Evolutionary conservation across 208 protist genomes (phyloP).

Genomic region (Trichomonas vaginalis): DNA sequence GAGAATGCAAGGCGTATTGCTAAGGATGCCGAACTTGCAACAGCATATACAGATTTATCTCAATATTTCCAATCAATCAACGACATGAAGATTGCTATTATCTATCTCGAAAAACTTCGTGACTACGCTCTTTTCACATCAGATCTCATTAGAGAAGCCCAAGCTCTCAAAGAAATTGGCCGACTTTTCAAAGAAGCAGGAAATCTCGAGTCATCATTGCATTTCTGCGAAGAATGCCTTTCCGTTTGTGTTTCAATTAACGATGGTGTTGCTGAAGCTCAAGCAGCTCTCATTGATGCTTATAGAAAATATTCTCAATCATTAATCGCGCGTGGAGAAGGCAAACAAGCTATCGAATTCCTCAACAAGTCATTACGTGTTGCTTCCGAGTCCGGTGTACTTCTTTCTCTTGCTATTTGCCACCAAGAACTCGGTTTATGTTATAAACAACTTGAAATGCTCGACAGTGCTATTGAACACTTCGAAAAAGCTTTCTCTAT

Average conservation of each 20-base stretch:
- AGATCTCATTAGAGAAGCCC: background rate
- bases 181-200: constrained; percentile 15
- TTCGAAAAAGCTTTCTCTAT: constrained; percentile 14
- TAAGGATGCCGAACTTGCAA: background rate
- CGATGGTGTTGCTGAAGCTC: background rate
- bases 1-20: background rate
- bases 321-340: background rate
- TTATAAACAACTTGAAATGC: constrained; percentile 1
- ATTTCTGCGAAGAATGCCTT: constrained; percentile 14
- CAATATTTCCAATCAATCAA: constrained; percentile 21
- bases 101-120: background rate
- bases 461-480: background rate
- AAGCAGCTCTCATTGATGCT: constrained; percentile 5
- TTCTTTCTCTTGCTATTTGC: background rate
- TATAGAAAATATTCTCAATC: background rate
- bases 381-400: background rate
- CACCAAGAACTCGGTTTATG: background rate
- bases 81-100: constrained; percentile 14
- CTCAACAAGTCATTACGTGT: background rate
- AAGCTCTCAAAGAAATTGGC: background rate
- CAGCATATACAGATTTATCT: constrained; percentile 15
- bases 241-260: background rate
- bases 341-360: background rate
- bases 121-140: constrained; percentile 15
- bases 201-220: background rate